These are phyloP conservation scores for Chenopodium suecicum DNA, from an alignment of 148 eudicot species.

Conservation along the genomic window DNA sequence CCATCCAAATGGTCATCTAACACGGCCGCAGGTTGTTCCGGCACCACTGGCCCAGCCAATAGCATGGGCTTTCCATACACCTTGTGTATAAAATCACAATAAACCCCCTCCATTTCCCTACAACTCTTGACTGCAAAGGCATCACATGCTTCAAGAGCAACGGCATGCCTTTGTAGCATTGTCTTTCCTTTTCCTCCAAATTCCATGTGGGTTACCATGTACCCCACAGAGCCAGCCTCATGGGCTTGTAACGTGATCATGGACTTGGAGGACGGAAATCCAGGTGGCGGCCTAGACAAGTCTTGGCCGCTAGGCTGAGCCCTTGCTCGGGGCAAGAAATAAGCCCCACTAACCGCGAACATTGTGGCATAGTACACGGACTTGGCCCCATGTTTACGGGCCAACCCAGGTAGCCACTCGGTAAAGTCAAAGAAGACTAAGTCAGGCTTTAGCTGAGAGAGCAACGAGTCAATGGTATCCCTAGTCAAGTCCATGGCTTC, in stretches of 20 bases:
- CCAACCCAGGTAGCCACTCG: conserved; percentile 41
- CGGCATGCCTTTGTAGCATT: background rate
- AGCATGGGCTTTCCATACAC: conserved; percentile 13
- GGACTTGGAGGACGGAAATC: background rate
- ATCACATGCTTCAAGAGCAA: background rate
- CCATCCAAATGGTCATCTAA: conserved; percentile 32
- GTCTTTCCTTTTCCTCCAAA: conserved; percentile 8
- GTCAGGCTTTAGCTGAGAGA: conserved; percentile 28
- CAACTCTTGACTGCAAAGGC: conserved; percentile 9
- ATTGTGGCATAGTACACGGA: conserved; percentile 20
- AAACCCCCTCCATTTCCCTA: conserved; percentile 31
- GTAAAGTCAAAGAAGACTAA: conserved; percentile 40
- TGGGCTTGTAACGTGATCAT: background rate
- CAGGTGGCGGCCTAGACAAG: background rate
- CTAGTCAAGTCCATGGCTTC: conserved; percentile 9
- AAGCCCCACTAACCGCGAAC: conserved; percentile 8
- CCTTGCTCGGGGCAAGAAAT: background rate
- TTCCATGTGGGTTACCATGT: background rate
- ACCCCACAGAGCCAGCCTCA: background rate
- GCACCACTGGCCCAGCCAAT: conserved; percentile 14
- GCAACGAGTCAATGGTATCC: conserved; percentile 26
- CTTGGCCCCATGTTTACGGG: conserved; percentile 28
- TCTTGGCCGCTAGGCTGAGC: background rate
- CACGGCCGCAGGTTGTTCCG: conserved; percentile 18
- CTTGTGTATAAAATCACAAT: conserved; percentile 20